Conservation (phyloP, 805 yeast genomes). For the Ogataea parapolymorpha region DNA sequence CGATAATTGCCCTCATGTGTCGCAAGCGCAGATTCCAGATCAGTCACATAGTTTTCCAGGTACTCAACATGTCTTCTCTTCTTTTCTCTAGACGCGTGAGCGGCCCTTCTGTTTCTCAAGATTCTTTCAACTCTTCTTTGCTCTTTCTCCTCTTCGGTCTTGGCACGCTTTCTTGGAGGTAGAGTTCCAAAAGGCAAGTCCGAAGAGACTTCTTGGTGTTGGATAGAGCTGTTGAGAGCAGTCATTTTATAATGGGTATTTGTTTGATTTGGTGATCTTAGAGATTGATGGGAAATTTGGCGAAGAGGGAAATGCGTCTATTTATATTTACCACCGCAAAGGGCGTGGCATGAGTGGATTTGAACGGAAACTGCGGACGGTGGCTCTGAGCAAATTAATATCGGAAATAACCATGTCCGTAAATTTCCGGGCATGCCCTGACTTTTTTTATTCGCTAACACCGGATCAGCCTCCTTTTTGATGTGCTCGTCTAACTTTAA, state of each 20-base stretch:
- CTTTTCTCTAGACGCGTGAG: constrained; percentile 96
- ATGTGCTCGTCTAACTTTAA: not conserved
- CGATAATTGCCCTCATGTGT: constrained; percentile 16
- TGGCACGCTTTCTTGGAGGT: constrained; percentile 96
- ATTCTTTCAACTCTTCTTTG: constrained; percentile 93
- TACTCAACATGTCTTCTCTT: constrained; percentile 89
- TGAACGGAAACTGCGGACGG: constrained; percentile 2
- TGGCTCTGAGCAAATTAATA: not conserved
- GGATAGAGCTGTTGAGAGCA: constrained; percentile 9
- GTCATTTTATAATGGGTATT: constrained; percentile 16
- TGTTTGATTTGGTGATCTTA: constrained; percentile 13
- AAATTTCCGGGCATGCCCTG: constrained; percentile 2
- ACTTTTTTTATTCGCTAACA: not conserved
- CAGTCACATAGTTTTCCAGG: constrained; percentile 58
- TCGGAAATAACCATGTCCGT: not conserved
- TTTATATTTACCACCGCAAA: constrained; percentile 8
- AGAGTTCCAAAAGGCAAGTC: constrained; percentile 33
- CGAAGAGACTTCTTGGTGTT: constrained; percentile 9
- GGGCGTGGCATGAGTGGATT: constrained; percentile 2
- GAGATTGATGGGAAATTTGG: not conserved
- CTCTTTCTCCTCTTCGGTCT: constrained; percentile 94
- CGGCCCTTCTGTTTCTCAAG: constrained; percentile 91
- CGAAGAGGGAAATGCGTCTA: constrained; percentile 6
- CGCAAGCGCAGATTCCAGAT: constrained; percentile 33
- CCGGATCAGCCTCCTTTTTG: constrained; percentile 1